These are phyloP conservation scores for Viscum album DNA, from an alignment of 177 flowering plant species.

Conservation along the genomic window DNA sequence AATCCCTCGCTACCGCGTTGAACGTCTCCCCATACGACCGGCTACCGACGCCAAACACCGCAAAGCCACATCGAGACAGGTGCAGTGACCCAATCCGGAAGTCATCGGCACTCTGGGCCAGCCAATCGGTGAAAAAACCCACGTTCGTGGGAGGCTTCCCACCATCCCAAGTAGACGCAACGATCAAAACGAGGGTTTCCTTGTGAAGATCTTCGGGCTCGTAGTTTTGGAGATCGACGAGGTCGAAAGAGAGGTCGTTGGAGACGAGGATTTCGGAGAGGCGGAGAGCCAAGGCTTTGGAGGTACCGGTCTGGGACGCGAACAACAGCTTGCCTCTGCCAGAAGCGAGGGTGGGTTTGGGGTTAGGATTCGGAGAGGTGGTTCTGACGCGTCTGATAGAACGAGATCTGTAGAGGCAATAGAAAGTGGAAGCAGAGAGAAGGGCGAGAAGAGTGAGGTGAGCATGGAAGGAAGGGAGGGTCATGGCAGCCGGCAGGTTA, in stretches of 20 bases:
- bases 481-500: conserved; percentile 21
- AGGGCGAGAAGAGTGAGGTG: conserved; percentile 53
- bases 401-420: conserved; percentile 66
- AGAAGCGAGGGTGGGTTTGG: conserved; percentile 14
- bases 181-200: conserved; percentile 49
- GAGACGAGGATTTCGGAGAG: conserved; percentile 33
- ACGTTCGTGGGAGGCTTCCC: conserved; percentile 53
- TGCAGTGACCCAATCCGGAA: conserved; percentile 68
- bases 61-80: conserved; percentile 51
- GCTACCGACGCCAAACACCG: conserved; percentile 91
- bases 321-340: conserved; percentile 52
- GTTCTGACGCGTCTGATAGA: conserved; percentile 32
- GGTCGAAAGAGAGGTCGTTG: conserved; percentile 36
- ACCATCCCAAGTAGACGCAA: conserved; percentile 92
- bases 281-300: conserved; percentile 70
- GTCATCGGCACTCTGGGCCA: conserved; percentile 68
- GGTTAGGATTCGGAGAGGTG: conserved; percentile 14
- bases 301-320: conserved; percentile 77
- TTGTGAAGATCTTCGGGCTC: conserved; percentile 89
- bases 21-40: conserved; percentile 50
- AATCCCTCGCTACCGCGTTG: conserved; percentile 56
- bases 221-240: conserved; percentile 54
- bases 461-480: conserved; percentile 20
- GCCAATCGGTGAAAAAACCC: conserved; percentile 59
- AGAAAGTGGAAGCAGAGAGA: conserved; percentile 58